Conservation (phyloP, 23 red algal genomes). For the Gracilariopsis chorda region DNA sequence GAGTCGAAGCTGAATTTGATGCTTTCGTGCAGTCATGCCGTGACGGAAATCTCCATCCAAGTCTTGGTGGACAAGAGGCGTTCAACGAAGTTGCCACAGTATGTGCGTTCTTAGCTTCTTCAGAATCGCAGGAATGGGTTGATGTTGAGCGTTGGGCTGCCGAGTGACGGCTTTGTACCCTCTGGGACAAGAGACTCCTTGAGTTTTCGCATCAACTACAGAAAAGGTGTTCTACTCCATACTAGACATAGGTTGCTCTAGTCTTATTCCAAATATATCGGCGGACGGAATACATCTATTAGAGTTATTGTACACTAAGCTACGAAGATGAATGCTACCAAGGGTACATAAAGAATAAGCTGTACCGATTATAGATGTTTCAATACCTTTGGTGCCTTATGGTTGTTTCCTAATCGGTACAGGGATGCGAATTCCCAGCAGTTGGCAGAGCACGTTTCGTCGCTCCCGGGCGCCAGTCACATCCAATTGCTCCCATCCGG, state of each 20-base stretch:
- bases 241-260: too few relatives aligned
- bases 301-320: too few relatives aligned
- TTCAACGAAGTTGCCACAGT: conserved; percentile 51
- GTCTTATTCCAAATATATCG: too few relatives aligned
- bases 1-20: conserved; percentile 44
- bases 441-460: conserved; percentile 36
- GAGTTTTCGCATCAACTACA: too few relatives aligned
- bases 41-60: not conserved
- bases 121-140: not conserved
- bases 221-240: too few relatives aligned
- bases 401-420: not conserved
- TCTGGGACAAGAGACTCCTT: too few relatives aligned
- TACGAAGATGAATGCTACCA: too few relatives aligned
- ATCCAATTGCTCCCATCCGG: conserved; percentile 22
- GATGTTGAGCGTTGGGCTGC: not conserved
- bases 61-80: not conserved
- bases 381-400: too few relatives aligned
- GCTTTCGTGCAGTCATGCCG: conserved; percentile 39
- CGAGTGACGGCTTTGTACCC: too few relatives aligned
- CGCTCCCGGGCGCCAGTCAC: not conserved
- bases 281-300: too few relatives aligned
- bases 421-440: conserved; percentile 24
- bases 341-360: too few relatives aligned
- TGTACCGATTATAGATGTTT: too few relatives aligned
- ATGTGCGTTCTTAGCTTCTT: conserved; percentile 24